Base-by-base conservation (phyloP, 129 eudicot genomes). In the Lonicera japonica region DNA sequence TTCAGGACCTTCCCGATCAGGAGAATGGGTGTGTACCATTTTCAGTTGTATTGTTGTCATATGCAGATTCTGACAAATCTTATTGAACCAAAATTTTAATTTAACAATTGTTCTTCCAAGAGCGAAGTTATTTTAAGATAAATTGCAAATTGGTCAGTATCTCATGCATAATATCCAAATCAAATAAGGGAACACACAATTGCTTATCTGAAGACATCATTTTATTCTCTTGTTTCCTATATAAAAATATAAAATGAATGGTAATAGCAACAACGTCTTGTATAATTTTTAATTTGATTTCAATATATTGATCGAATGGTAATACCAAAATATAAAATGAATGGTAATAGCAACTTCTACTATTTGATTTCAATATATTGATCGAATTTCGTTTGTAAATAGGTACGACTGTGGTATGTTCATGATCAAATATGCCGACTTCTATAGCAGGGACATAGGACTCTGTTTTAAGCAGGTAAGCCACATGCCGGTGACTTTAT, bases 371-470 rank as follows among this genome's bases (percentile, higher is more conserved):
- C 14, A 14, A 43, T 43, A 14, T 14, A 10, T 14, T 43, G 50
- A 6, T 43, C 5, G 14, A 56, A 47, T 18, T 61, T 22, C 60
- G 17, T 34, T 25, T 16, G 34, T 36, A 47, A 43, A 66, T 85
- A 90, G 97, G 86, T 83, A 19, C 66, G 97, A 90, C 58, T 90
- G 97, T 73, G 97, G 97, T 23, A 75, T 90, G 80, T 90, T 86
- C 69, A 90, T 90, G 95, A 73, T 90, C 73, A 90, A 90, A 61
- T 86, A 86, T 68, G 80, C 85, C 8, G 97, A 90, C 73, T 90
- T 90, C 66, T 90, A 81, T 73, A 90, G 97, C 83, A 83, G 97
- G 67, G 89, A 74, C 41, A 60, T 84, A 55, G 97, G 94, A 58
- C 94, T 90, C 64, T 80, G 79, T 72, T 90, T 90, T 67, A 70